A percentile compares a stretch with the other conserved stretches of the same genome.
These are phyloP conservation scores for Plantago coronopus DNA, from an alignment of 305 asterid genomes.

Conservation along the genomic window DNA sequence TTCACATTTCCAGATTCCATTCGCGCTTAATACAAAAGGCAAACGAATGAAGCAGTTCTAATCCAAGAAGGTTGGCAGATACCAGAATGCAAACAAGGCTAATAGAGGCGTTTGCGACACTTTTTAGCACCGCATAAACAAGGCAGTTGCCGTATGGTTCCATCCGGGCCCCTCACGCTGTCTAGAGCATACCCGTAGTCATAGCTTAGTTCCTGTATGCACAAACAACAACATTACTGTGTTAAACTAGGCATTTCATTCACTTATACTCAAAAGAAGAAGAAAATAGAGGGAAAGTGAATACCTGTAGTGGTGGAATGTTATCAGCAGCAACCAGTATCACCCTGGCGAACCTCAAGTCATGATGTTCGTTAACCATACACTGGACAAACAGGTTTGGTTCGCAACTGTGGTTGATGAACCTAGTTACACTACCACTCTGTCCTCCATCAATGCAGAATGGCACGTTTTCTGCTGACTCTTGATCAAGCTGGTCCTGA, in stretches of 20 bases:
- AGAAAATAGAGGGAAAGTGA: neutral
- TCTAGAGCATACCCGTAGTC: constrained; percentile 77
- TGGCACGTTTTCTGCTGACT: constrained; percentile 47
- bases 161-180: constrained; percentile 67
- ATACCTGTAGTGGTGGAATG: constrained; percentile 75
- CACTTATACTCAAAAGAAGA: neutral
- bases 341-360: constrained; percentile 56
- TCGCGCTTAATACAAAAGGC: no score
- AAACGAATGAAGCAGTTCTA: no score
- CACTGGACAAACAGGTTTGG: constrained; percentile 89
- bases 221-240: neutral
- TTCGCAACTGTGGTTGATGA: constrained; percentile 84
- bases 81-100: neutral
- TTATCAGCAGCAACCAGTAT: constrained; percentile 78
- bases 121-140: constrained; percentile 70
- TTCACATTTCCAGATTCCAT: no score
- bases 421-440: constrained; percentile 67
- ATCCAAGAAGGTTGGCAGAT: no score
- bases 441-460: constrained; percentile 79
- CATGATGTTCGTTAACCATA: constrained; percentile 66
- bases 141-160: constrained; percentile 42
- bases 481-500: constrained; percentile 29
- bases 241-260: neutral
- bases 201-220: constrained; percentile 62
- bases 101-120: constrained; percentile 69